A percentile compares a stretch with the other conserved stretches of the same genome.
Conservation (phyloP, 2,329 filamentous ascomycete genomes). For the Fusarium pseudoanthophilum region DNA sequence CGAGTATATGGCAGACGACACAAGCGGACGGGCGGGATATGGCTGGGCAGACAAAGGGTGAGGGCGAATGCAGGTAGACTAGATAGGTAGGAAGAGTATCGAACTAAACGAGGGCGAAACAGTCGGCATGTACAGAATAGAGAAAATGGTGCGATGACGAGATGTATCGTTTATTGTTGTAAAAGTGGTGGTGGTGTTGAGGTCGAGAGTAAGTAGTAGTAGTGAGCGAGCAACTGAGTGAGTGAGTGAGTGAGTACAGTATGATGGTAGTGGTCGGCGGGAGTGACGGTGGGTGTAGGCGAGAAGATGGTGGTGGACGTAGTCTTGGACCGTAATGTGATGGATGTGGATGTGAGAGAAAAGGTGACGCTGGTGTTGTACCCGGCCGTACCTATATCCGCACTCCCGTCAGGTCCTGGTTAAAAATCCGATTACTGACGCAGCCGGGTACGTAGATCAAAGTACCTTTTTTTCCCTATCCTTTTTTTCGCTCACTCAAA, state of each 20-base stretch:
- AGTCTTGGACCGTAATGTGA: conserved; percentile 20
- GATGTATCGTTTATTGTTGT: conserved; percentile 30
- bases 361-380: conserved; percentile 41
- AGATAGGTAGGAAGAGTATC: background rate
- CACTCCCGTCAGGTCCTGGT: conserved; percentile 15
- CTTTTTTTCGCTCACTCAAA: background rate
- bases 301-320: conserved; percentile 34
- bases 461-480: conserved; percentile 3
- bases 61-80: conserved; percentile 16
- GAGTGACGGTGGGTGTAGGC: conserved; percentile 41
- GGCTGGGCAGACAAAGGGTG: conserved; percentile 38
- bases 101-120: conserved; percentile 8
- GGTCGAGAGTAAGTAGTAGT: conserved; percentile 20
- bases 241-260: conserved; percentile 24
- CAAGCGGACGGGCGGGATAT: conserved; percentile 39
- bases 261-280: conserved; percentile 37
- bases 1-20: conserved; percentile 38
- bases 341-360: conserved; percentile 14
- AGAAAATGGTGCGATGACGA: conserved; percentile 11
- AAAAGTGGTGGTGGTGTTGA: conserved; percentile 37
- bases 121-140: conserved; percentile 9
- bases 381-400: conserved; percentile 46
- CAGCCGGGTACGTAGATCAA: conserved; percentile 14
- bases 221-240: conserved; percentile 2
- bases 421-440: conserved; percentile 19